phyloP scores from a whole-genome alignment of 352 stramenopile species.

The Globisporangium okanoganense region DNA sequence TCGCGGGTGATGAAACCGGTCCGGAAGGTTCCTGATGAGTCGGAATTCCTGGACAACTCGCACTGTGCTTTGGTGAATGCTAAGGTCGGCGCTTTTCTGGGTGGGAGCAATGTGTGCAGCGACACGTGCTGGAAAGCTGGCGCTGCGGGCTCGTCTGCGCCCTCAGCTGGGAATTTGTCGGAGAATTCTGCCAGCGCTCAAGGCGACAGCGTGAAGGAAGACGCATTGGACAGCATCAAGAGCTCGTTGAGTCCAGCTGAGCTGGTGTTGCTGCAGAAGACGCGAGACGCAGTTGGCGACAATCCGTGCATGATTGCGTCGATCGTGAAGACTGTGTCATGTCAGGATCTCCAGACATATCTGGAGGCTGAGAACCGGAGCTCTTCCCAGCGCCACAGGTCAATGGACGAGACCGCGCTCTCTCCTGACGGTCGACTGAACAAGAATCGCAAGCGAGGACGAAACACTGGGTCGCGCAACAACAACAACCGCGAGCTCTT shows the following conservation, averaged over 20 bases:
- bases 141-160: not conserved
- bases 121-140: constrained; percentile 36
- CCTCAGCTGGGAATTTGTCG: not conserved
- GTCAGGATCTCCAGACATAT: constrained; percentile 48
- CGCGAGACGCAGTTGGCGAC: constrained; percentile 48
- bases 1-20: constrained; percentile 23
- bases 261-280: constrained; percentile 52
- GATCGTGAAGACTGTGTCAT: constrained; percentile 52
- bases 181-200: not conserved
- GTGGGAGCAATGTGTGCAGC: constrained; percentile 28
- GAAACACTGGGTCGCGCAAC: constrained; percentile 18
- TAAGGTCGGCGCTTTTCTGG: constrained; percentile 40
- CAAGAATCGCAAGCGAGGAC: constrained; percentile 43
- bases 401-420: constrained; percentile 18
- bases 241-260: constrained; percentile 31
- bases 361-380: constrained; percentile 40
- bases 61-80: constrained; percentile 35
- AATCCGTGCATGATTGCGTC: constrained; percentile 65
- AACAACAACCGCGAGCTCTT: constrained; percentile 57
- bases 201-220: not conserved
- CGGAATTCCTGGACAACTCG: constrained; percentile 66
- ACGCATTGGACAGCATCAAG: constrained; percentile 9
- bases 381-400: not conserved
- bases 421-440: constrained; percentile 34
- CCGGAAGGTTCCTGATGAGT: constrained; percentile 36